Evolutionary conservation across 192 early-diverging fungal species (phyloP).

Genomic region (Mortierella alpina): DNA sequence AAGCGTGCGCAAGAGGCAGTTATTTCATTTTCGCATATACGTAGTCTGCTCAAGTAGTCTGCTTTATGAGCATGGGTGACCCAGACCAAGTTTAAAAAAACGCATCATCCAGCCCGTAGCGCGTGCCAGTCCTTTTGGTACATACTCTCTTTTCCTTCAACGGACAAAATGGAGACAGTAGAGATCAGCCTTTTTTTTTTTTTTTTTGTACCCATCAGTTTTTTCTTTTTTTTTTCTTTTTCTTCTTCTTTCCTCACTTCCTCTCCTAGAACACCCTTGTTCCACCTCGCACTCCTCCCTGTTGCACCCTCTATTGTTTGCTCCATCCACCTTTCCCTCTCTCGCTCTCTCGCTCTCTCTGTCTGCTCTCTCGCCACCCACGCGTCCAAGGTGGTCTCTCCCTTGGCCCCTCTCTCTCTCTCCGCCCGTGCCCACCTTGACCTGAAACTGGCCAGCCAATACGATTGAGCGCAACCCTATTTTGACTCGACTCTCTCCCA

Average conservation of each 20-base stretch:
- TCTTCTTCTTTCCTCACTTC: not conserved
- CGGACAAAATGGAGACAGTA: not conserved
- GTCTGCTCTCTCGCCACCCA: not conserved
- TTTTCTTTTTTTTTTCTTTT: not conserved
- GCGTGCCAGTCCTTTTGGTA: no score
- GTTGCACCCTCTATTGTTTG: not conserved
- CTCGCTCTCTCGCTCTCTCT: not conserved
- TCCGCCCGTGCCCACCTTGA: not conserved
- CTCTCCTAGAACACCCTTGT: not conserved
- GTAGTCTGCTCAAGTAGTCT: not conserved
- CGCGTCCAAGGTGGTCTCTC: not conserved
- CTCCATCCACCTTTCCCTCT: not conserved
- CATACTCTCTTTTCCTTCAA: slow-evolving; percentile 4
- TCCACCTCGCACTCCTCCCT: not conserved
- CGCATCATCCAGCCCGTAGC: not conserved
- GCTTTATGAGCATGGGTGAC: slow-evolving; percentile 11
- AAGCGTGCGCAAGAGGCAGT: not conserved
- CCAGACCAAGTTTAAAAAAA: slow-evolving; percentile 16
- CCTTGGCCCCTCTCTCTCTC: not conserved
- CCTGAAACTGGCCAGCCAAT: slow-evolving; percentile 11
- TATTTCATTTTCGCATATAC: not conserved
- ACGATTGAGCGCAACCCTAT: not conserved
- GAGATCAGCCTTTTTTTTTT: not conserved
- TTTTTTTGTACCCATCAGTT: not conserved
- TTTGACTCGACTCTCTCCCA: not conserved